Percentiles rank a stretch among this genome's conserved stretches.
phyloP scores from a whole-genome alignment of 148 eudicot genomes.

The Rheum nobile region DNA sequence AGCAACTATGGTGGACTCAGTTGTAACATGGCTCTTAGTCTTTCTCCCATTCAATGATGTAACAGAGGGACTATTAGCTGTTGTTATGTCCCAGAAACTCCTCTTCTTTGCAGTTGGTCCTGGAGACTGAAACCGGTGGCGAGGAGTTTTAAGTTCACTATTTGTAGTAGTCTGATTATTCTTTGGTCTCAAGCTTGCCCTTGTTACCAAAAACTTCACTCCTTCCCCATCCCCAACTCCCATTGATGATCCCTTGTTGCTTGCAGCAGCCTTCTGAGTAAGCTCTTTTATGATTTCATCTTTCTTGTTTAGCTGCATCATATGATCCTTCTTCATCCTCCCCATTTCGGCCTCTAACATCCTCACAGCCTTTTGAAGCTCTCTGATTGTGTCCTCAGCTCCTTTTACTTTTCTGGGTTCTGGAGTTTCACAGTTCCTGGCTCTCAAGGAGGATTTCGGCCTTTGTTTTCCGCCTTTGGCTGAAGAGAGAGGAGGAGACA shows the following conservation, averaged over 20 bases:
- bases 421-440: conserved; percentile 43
- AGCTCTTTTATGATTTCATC: conserved; percentile 50
- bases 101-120: conserved; percentile 63
- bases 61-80: conserved; percentile 76
- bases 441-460: conserved; percentile 20
- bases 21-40: conserved; percentile 52
- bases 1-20: conserved; percentile 27
- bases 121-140: conserved; percentile 57
- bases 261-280: conserved; percentile 24
- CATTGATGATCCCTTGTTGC: conserved; percentile 17
- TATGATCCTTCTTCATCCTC: conserved; percentile 60
- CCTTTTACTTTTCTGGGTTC: conserved; percentile 41
- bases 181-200: conserved; percentile 47
- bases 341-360: conserved; percentile 48
- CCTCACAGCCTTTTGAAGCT: conserved; percentile 42
- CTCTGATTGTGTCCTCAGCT: conserved; percentile 41
- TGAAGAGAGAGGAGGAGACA: conserved; percentile 34
- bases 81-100: conserved; percentile 79
- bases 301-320: conserved; percentile 47
- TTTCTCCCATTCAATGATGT: conserved; percentile 53
- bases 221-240: conserved; percentile 24
- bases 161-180: conserved; percentile 9
- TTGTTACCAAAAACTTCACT: conserved; percentile 31
- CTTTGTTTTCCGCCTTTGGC: conserved; percentile 34
- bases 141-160: conserved; percentile 45